Evolutionary conservation across 345 rosid species (phyloP), one percentile per base, ranked within the genome.

Genomic region (Mangifera indica): DNA sequence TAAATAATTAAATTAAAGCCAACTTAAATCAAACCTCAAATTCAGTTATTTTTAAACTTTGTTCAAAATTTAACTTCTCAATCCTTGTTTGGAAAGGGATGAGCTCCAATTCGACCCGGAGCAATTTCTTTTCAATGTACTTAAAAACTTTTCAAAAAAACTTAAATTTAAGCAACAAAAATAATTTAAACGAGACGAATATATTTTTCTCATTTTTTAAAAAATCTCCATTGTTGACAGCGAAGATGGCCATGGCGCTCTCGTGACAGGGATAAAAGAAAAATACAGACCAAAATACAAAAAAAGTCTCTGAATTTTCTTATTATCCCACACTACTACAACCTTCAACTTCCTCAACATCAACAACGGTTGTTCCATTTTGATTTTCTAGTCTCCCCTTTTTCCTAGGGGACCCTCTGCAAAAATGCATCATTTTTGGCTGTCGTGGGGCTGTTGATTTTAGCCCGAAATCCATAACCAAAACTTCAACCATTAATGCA

Each of bases 211-310:
- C 42, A 7, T 37, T 37, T 37, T 7, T 5, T 37, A 5, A 5
- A 5, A 5, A 37, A 7, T 37, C 79, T 58, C 74, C 73, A 74
- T 77, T 80, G 81, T 78, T 70, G 73, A 78, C 89, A 81, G 84
- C 90, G 83, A 83, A 72, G 73, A 84, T 69, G 82, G 82, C 85
- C 84, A 85, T 79, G 91, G 83, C 87, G 84, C 70, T 79, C 85
- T 80, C 85, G 77, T 86, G 93, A 87, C 80, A 81, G 79, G 74
- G 91, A 87, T 84, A 61, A 72, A 83, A 77, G 79, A 74, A 81
- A 60, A 72, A 75, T 59, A 37, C 37, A 0, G 45, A 32, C 18
- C 20, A 20, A 24, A 42, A 14, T 3, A 60, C 0, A 21, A 13
- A 57, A 57, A 17, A 58, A 22, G 42, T 69, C n/a, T 69, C 63